Percentiles rank a stretch among this genome's conserved stretches.
phyloP scores from a whole-genome alignment of 164 flowering plant species.

The Kalanchoe fedtschenkoi region DNA sequence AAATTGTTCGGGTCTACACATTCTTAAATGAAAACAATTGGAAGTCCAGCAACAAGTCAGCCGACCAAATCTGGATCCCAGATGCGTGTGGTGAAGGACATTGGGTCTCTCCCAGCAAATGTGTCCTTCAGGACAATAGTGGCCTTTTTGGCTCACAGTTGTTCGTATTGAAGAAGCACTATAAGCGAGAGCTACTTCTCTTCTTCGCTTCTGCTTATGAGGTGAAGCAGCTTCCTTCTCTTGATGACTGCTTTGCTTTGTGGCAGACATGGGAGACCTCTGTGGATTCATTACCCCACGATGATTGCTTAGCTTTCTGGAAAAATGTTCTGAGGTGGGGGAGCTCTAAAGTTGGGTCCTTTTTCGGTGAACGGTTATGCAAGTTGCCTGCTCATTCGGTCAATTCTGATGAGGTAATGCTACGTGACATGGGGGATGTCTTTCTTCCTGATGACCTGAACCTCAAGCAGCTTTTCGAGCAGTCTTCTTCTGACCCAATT shows the following conservation, averaged over 20 bases:
- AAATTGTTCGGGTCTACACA: slow-evolving; percentile 34
- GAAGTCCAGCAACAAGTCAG: slow-evolving; percentile 22
- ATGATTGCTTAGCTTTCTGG: slow-evolving; percentile 59
- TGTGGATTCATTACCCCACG: slow-evolving; percentile 13
- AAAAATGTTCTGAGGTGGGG: slow-evolving; percentile 21
- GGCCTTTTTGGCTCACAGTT: slow-evolving; percentile 36
- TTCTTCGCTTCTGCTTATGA: slow-evolving; percentile 36
- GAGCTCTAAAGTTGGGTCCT: slow-evolving; percentile 15
- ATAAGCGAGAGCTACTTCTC: slow-evolving; percentile 21
- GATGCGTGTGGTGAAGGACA: slow-evolving; percentile 25
- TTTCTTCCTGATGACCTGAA: slow-evolving; percentile 58
- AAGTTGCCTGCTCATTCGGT: slow-evolving; percentile 36
- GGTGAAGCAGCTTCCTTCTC: slow-evolving; percentile 33
- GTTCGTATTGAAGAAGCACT: slow-evolving; percentile 32
- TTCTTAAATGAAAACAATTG: slow-evolving; percentile 26
- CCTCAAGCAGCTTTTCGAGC: slow-evolving; percentile 37
- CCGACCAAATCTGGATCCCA: slow-evolving; percentile 45
- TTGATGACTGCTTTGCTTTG: slow-evolving; percentile 38
- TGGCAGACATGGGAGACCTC: slow-evolving; percentile 55
- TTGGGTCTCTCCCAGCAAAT: slow-evolving; percentile 34
- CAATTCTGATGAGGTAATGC: slow-evolving; percentile 15
- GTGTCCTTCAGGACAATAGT: slow-evolving; percentile 43
- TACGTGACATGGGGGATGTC: slow-evolving; percentile 36
- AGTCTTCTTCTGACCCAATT: slow-evolving; percentile 23
- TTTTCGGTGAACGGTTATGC: slow-evolving; percentile 16